Percentiles rank a stretch among this genome's conserved stretches.
phyloP scores from a whole-genome alignment of 805 yeast genomes.

The Candida namnaoensis region DNA sequence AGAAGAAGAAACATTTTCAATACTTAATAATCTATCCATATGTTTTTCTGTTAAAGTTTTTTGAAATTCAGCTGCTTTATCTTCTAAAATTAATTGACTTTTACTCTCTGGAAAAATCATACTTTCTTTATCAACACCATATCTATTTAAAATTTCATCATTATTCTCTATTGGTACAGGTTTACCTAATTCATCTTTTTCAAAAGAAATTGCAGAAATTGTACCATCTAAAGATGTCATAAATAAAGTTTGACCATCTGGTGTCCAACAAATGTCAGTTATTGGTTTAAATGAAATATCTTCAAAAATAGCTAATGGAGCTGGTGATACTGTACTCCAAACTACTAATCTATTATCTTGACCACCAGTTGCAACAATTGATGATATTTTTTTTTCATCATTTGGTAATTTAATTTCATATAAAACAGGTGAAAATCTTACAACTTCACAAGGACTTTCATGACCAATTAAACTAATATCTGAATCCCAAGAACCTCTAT shows the following conservation, averaged over 20 bases:
- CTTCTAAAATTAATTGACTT: conserved; percentile 69
- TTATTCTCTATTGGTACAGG: conserved; percentile 58
- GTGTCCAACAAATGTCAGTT: conserved; percentile 86
- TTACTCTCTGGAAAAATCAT: conserved; percentile 82
- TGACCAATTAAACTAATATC: conserved; percentile 73
- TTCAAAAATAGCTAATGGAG: conserved; percentile 74
- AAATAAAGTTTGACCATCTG: conserved; percentile 67
- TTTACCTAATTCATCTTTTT: conserved; percentile 50
- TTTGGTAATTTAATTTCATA: conserved; percentile 27
- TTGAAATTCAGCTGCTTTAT: conserved; percentile 35
- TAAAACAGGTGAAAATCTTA: conserved; percentile 62
- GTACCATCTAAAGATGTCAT: conserved; percentile 81
- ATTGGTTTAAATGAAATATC: conserved; percentile 72
- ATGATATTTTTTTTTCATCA: conserved; percentile 33
- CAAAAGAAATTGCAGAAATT: conserved; percentile 61
- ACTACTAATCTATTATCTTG: conserved; percentile 84
- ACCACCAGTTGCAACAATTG: conserved; percentile 91
- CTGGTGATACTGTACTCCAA: conserved; percentile 73
- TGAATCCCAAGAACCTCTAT: conserved; percentile 74
- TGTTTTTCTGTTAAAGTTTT: conserved; percentile 21
- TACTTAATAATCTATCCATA: conserved; percentile 34
- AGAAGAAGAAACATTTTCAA: conserved; percentile 8
- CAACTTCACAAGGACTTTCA: conserved; percentile 80
- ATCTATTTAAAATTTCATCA: conserved; percentile 63
- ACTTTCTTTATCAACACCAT: conserved; percentile 83